Evolutionary conservation across 805 yeast species (phyloP).

Genomic region (Jamesozyma lodderae): DNA sequence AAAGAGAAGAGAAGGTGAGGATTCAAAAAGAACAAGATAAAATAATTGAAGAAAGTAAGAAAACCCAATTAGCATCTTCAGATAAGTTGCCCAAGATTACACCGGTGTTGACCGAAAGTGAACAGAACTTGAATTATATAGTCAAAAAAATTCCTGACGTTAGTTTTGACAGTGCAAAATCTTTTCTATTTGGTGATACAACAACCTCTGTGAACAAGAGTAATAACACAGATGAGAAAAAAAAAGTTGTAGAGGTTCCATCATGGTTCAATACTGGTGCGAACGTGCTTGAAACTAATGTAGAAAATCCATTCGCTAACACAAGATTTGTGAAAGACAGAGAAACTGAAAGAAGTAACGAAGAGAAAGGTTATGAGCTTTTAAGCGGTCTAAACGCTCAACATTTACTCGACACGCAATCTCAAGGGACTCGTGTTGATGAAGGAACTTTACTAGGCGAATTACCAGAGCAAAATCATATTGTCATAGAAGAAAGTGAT

Average conservation of each 20-base stretch:
- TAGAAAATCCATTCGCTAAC: slow-evolving; percentile 14
- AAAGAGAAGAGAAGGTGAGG: slow-evolving; percentile 32
- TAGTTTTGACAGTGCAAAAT: slow-evolving; percentile 2
- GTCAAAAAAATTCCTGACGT: slow-evolving; percentile 16
- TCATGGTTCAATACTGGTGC: slow-evolving; percentile 22
- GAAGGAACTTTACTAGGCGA: too few species aligned
- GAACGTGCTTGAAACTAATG: slow-evolving; percentile 2
- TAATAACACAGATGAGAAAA: slow-evolving; percentile 4
- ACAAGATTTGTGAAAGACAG: slow-evolving; percentile 17
- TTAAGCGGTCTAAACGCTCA: slow-evolving; percentile 17
- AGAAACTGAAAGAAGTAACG: slow-evolving; percentile 1
- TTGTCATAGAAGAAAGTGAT: too few species aligned
- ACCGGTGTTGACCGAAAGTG: slow-evolving; percentile 8
- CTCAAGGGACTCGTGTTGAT: too few species aligned
- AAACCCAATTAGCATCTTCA: not conserved
- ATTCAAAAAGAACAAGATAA: slow-evolving; percentile 24
- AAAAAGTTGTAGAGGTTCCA: slow-evolving; percentile 20
- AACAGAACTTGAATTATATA: slow-evolving; percentile 20
- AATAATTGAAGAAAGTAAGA: not conserved
- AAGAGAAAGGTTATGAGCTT: slow-evolving; percentile 11
- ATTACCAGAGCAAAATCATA: too few species aligned
- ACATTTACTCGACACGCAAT: slow-evolving; percentile 8
- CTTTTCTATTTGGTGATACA: slow-evolving; percentile 15
- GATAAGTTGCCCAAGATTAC: not conserved
- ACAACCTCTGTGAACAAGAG: slow-evolving; percentile 4